phyloP scores from a whole-genome alignment of 2,329 filamentous ascomycete genomes.

The Emmonsia crescens region DNA sequence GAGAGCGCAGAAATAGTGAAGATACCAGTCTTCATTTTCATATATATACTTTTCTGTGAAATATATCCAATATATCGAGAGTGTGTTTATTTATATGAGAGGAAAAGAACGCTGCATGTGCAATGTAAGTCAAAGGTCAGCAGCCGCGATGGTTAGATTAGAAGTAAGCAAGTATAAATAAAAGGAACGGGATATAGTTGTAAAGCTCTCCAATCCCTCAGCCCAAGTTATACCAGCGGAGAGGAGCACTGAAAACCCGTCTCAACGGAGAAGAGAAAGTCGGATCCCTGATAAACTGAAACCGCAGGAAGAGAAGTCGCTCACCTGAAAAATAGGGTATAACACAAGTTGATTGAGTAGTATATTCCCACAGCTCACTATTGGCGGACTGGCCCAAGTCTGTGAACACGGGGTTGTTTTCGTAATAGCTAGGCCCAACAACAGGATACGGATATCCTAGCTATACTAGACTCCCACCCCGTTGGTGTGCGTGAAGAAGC shows the following conservation, averaged over 20 bases:
- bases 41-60: neutral
- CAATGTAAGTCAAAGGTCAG: neutral
- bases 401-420: neutral
- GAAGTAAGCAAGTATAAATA: neutral
- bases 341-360: neutral
- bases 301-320: neutral
- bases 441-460: neutral
- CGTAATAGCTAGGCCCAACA: neutral
- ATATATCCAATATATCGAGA: neutral
- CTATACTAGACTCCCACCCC: neutral
- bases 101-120: constrained; percentile 2
- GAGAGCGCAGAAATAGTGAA: constrained; percentile 29
- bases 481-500: neutral
- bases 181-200: neutral
- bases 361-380: neutral
- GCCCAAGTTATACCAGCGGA: neutral
- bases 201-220: neutral
- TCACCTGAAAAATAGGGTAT: neutral
- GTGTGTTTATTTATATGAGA: neutral
- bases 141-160: neutral
- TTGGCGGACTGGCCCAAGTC: neutral
- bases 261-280: neutral
- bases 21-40: constrained; percentile 37
- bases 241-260: no score
- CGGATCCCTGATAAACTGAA: neutral